A percentile compares a stretch with the other conserved stretches of the same genome.
Conservation (phyloP, 768 basidiomycete species). For the Pisolithus albus region DNA sequence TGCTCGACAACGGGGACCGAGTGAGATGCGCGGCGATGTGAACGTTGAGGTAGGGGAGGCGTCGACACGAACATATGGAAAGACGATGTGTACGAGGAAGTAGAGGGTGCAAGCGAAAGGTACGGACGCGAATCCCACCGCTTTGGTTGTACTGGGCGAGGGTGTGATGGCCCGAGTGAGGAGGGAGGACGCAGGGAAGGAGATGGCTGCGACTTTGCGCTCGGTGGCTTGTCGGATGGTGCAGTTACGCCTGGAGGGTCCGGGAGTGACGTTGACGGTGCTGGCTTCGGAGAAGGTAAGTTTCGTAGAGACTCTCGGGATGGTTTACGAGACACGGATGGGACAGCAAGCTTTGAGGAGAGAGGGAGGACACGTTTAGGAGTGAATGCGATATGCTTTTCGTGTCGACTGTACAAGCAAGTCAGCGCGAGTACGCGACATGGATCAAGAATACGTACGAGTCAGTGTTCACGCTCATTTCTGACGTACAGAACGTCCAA, state of each 20-base stretch:
- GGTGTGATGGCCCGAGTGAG: no score
- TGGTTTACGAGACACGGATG: constrained; percentile 20
- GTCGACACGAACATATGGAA: neutral
- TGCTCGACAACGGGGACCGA: constrained; percentile 17
- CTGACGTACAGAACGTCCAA: constrained; percentile 17
- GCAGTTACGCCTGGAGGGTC: neutral
- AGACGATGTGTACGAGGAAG: neutral
- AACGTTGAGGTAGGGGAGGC: neutral
- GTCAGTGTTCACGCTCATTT: constrained; percentile 5
- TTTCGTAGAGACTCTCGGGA: constrained; percentile 39
- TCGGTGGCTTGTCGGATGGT: no score
- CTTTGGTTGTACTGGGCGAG: no score
- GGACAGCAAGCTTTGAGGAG: constrained; percentile 6
- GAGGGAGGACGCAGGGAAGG: no score
- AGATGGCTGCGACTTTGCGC: no score
- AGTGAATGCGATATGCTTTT: no score
- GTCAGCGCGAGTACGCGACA: neutral
- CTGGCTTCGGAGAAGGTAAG: constrained; percentile 57
- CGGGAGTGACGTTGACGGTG: constrained; percentile 37
- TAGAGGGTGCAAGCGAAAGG: neutral
- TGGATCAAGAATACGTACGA: constrained; percentile 9
- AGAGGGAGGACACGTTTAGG: constrained; percentile 19
- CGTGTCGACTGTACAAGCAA: neutral
- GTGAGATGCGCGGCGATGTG: constrained; percentile 2
- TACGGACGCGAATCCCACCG: no score